A percentile compares a stretch with the other conserved stretches of the same genome.
phyloP scores from a whole-genome alignment of 176 grass and related monocot species.

The Neostapfia colusana region DNA sequence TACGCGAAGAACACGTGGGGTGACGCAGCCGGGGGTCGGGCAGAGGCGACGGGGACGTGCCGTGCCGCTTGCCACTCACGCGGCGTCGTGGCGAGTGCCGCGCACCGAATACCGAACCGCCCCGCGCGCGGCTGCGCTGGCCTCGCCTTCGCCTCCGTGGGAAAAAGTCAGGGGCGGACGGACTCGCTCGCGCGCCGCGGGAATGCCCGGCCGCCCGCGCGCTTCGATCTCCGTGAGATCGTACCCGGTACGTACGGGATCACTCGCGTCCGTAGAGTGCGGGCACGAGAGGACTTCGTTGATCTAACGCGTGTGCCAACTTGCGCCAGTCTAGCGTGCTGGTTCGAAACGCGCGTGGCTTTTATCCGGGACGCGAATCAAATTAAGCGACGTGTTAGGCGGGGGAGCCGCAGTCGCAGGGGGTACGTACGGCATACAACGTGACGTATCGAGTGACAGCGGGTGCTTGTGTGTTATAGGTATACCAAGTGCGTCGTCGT shows the following conservation, averaged over 20 bases:
- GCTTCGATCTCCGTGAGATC: no score
- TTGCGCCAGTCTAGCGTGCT: background rate
- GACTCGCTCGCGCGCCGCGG: background rate
- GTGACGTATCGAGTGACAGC: constrained; percentile 29
- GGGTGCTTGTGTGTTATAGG: background rate
- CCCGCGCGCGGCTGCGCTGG: background rate
- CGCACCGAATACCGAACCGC: background rate
- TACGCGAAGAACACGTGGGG: constrained; percentile 45
- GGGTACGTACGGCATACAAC: background rate
- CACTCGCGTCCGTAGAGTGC: no score
- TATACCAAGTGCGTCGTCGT: background rate
- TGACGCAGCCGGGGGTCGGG: background rate
- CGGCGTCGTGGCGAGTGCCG: background rate
- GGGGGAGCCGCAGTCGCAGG: background rate
- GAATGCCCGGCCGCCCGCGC: no score
- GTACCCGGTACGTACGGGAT: background rate
- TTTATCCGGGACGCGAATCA: no score
- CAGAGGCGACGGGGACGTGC: constrained; percentile 31
- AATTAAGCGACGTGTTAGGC: no score
- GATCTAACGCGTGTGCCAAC: constrained; percentile 24
- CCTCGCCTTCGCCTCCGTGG: background rate
- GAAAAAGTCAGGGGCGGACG: background rate
- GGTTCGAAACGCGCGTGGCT: background rate
- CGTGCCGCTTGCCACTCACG: constrained; percentile 11
- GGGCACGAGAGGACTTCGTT: background rate